These are phyloP conservation scores for Eutrema yunnanense DNA, from an alignment of 345 rosid genomes.

Conservation along the genomic window DNA sequence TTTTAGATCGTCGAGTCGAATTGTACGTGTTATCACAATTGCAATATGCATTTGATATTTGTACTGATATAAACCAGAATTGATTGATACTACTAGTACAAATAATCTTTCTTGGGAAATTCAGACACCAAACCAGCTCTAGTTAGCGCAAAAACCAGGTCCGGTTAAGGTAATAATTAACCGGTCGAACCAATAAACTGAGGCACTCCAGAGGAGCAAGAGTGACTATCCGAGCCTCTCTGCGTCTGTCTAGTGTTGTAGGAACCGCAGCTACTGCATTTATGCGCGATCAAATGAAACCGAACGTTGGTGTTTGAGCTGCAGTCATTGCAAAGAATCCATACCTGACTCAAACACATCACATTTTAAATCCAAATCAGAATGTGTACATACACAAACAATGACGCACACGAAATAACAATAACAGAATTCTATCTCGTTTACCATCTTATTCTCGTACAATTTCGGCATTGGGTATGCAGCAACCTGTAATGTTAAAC, in stretches of 20 bases:
- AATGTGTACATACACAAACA: background rate
- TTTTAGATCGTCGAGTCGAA: no score
- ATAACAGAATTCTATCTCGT: background rate
- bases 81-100: background rate
- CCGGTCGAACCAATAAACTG: slow-evolving; percentile 40
- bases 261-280: slow-evolving; percentile 61
- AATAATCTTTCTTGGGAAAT: background rate
- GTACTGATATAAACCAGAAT: no score
- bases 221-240: slow-evolving; percentile 38
- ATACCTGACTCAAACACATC: slow-evolving; percentile 36
- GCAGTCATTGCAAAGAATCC: slow-evolving; percentile 94
- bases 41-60: no score
- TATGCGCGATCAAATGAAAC: slow-evolving; percentile 70
- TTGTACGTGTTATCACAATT: no score
- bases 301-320: slow-evolving; percentile 50
- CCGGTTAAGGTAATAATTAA: background rate
- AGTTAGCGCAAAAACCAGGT: background rate
- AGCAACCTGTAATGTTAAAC: slow-evolving; percentile 47
- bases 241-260: slow-evolving; percentile 73
- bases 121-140: background rate
- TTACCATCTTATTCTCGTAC: slow-evolving; percentile 66
- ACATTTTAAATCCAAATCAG: background rate
- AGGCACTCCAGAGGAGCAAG: slow-evolving; percentile 48
- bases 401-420: background rate
- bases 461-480: slow-evolving; percentile 69